These are phyloP conservation scores for Fusarium nisikadoi DNA, from an alignment of 2,329 filamentous ascomycete species.

Conservation along the genomic window DNA sequence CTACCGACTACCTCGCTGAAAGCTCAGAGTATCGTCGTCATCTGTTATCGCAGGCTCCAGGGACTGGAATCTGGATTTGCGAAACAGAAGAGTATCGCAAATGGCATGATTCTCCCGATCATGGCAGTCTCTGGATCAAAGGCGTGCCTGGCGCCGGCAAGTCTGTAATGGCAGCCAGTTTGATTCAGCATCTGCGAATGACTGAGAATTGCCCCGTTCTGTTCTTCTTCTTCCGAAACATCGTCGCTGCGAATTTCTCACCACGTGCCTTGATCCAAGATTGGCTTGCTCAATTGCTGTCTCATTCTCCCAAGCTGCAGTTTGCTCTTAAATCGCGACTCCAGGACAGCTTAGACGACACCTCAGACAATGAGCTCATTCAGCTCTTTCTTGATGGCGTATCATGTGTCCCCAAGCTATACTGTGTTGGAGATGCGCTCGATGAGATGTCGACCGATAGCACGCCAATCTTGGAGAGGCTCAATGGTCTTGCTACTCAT, in stretches of 20 bases:
- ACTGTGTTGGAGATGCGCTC: constrained; percentile 38
- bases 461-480: constrained; percentile 25
- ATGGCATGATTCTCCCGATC: constrained; percentile 38
- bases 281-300: constrained; percentile 39
- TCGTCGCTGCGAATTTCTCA: constrained; percentile 37
- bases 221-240: constrained; percentile 42
- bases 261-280: constrained; percentile 38
- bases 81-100: constrained; percentile 38
- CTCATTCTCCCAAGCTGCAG: constrained; percentile 34
- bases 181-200: constrained; percentile 34
- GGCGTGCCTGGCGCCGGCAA: constrained; percentile 45
- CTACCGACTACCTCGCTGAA: constrained; percentile 44
- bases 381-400: constrained; percentile 32
- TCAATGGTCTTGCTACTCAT: constrained; percentile 34
- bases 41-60: constrained; percentile 38
- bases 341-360: constrained; percentile 20
- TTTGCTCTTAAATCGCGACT: constrained; percentile 31
- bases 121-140: constrained; percentile 43
- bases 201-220: constrained; percentile 34
- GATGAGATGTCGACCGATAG: constrained; percentile 40
- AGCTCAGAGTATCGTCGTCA: constrained; percentile 44
- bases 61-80: constrained; percentile 42
- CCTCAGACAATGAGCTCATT: constrained; percentile 36
- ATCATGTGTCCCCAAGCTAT: constrained; percentile 29
- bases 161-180: constrained; percentile 37